Percentiles rank a stretch among this genome's conserved stretches.
phyloP scores from a whole-genome alignment of 176 grass and related monocot genomes.

The Saccharum officinarum region DNA sequence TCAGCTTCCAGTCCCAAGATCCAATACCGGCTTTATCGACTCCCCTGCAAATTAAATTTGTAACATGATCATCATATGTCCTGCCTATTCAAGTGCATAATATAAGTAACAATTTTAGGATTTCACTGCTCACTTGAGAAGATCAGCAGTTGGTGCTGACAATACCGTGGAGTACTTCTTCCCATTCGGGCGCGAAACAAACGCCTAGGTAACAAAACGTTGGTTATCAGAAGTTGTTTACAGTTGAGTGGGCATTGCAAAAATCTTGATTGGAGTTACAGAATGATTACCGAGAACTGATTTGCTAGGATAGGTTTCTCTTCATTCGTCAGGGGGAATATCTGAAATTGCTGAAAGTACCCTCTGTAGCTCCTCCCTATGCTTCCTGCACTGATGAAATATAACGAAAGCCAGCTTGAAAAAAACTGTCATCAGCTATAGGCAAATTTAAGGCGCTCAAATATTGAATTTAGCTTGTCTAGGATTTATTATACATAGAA shows the following conservation, averaged over 20 bases:
- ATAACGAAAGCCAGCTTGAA: too few species aligned
- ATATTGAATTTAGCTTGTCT: neutral
- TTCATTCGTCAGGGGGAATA: slow-evolving; percentile 74
- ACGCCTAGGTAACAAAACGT: slow-evolving; percentile 50
- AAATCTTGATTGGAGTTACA: neutral
- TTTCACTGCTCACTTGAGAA: slow-evolving; percentile 49
- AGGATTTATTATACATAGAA: neutral
- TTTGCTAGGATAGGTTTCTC: slow-evolving; percentile 80
- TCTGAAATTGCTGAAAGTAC: slow-evolving; percentile 89
- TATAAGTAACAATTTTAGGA: neutral
- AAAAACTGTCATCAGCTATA: neutral
- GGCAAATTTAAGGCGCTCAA: neutral
- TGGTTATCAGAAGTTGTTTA: neutral
- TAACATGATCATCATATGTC: neutral
- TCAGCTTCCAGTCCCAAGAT: slow-evolving; percentile 95
- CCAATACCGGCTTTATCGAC: slow-evolving; percentile 49
- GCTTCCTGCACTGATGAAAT: slow-evolving; percentile 66
- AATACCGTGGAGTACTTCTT: slow-evolving; percentile 71
- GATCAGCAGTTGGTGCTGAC: slow-evolving; percentile 52
- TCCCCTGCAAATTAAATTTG: slow-evolving; percentile 55
- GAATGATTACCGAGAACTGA: slow-evolving; percentile 81
- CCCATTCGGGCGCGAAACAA: slow-evolving; percentile 65
- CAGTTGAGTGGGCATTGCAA: neutral
- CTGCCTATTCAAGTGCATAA: neutral
- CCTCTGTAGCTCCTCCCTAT: slow-evolving; percentile 97